Evolutionary conservation across 1,139 yeast species (phyloP).

Genomic region (Meyerozyma guilliermondii): DNA sequence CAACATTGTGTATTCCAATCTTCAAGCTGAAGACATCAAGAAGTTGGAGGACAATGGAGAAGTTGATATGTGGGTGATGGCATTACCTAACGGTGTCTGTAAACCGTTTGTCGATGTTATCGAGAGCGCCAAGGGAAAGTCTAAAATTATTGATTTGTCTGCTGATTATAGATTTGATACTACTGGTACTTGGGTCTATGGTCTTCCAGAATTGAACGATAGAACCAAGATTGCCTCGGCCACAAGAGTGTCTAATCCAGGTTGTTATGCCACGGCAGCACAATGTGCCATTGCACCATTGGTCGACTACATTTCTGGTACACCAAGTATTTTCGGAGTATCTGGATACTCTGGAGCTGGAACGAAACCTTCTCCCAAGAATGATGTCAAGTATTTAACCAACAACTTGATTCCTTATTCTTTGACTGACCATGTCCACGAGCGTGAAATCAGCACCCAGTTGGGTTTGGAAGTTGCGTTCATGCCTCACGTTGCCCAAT

Average conservation of each 20-base stretch:
- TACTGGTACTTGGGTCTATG: constrained; percentile 86
- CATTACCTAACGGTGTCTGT: constrained; percentile 96
- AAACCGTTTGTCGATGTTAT: constrained; percentile 95
- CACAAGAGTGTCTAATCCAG: constrained; percentile 88
- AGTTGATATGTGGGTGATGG: constrained; percentile 98
- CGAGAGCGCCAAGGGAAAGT: constrained; percentile 51
- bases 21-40: constrained; percentile 82
- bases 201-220: constrained; percentile 77
- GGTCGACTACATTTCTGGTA: constrained; percentile 54
- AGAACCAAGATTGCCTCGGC: constrained; percentile 68
- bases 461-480: constrained; percentile 79
- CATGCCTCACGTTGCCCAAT: constrained; percentile 95
- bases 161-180: constrained; percentile 95
- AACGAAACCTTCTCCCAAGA: constrained; percentile 95
- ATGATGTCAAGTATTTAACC: constrained; percentile 66
- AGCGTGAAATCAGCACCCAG: constrained; percentile 80
- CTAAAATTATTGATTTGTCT: constrained; percentile 85
- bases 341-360: constrained; percentile 99
- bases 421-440: constrained; percentile 94
- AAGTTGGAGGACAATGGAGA: constrained; percentile 68
- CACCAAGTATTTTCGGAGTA: constrained; percentile 87
- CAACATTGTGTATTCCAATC: constrained; percentile 74
- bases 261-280: constrained; percentile 98
- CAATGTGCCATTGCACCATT: constrained; percentile 91
- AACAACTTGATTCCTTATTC: constrained; percentile 94